Evolutionary conservation across 768 basidiomycete species (phyloP).

Genomic region (Podaxis sp.): DNA sequence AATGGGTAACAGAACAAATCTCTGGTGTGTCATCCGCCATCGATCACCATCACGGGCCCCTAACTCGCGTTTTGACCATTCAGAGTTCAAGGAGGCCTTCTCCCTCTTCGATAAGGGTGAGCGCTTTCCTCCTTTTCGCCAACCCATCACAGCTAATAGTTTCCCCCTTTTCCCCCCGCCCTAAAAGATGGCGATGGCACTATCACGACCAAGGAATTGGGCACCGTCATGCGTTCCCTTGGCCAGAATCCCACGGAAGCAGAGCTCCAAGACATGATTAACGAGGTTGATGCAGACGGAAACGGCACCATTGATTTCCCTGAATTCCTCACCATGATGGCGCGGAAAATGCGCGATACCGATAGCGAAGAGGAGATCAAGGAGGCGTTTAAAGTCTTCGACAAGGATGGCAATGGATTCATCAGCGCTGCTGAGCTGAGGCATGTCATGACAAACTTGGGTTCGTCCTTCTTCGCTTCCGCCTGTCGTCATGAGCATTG

Average conservation of each 20-base stretch:
- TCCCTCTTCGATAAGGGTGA: conserved; percentile 95
- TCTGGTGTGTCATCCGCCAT: conserved; percentile 56
- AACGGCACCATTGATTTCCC: conserved; percentile 47
- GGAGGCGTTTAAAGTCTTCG: conserved; percentile 66
- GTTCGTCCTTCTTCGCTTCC: conserved; percentile 39
- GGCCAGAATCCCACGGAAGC: conserved; percentile 45
- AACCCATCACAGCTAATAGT: conserved; percentile 7
- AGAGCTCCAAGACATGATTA: conserved; percentile 45
- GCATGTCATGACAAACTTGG: conserved; percentile 93
- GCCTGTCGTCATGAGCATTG: background rate
- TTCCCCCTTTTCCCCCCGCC: background rate
- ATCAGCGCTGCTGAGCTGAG: conserved; percentile 89
- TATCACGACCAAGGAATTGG: conserved; percentile 46
- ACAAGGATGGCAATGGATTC: conserved; percentile 92
- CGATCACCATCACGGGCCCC: conserved; percentile 5
- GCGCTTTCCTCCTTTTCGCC: conserved; percentile 21
- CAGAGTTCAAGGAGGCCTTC: conserved; percentile 99
- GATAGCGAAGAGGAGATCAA: conserved; percentile 37
- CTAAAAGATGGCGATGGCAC: conserved; percentile 45
- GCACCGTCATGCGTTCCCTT: conserved; percentile 45
- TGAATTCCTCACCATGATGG: conserved; percentile 48
- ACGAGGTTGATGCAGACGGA: conserved; percentile 41
- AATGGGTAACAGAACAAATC: conserved; percentile 70
- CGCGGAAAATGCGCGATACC: conserved; percentile 29
- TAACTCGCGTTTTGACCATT: conserved; percentile 7